Percentiles rank a stretch among this genome's conserved stretches.
These are phyloP conservation scores for Solanum sejunctum DNA, from an alignment of 257 asterid species.

Conservation along the genomic window DNA sequence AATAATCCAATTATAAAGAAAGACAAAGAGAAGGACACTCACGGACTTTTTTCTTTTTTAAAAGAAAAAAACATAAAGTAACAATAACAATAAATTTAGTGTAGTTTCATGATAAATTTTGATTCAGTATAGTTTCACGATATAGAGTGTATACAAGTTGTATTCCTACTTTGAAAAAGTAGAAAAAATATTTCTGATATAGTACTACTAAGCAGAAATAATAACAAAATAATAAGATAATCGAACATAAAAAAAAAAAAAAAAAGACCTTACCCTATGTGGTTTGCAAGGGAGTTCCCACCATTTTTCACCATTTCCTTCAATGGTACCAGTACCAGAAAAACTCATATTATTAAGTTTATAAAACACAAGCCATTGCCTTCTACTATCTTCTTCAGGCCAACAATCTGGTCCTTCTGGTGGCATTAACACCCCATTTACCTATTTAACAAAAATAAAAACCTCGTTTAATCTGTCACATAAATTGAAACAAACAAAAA, in stretches of 20 bases:
- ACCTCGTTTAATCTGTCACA: neutral
- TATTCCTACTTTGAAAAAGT: neutral
- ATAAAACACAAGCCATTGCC: constrained; percentile 92
- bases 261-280: constrained; percentile 42
- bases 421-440: constrained; percentile 80
- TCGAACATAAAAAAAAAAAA: neutral
- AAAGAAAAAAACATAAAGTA: neutral
- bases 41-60: neutral
- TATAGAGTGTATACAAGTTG: fast-evolving
- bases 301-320: constrained; percentile 90
- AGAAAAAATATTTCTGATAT: no score
- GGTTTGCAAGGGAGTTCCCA: constrained; percentile 99
- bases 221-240: neutral
- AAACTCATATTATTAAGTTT: constrained; percentile 54
- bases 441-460: constrained; percentile 13
- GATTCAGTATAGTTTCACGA: no score
- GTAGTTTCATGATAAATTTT: no score
- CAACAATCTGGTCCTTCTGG: constrained; percentile 94
- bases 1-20: neutral
- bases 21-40: neutral
- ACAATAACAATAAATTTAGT: neutral
- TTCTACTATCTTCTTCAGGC: constrained; percentile 68
- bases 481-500: neutral
- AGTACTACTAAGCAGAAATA: neutral
- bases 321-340: constrained; percentile 67